A percentile compares a stretch with the other conserved stretches of the same genome.
phyloP scores from a whole-genome alignment of 163 green algal genomes.

The Prototheca stagnorum region DNA sequence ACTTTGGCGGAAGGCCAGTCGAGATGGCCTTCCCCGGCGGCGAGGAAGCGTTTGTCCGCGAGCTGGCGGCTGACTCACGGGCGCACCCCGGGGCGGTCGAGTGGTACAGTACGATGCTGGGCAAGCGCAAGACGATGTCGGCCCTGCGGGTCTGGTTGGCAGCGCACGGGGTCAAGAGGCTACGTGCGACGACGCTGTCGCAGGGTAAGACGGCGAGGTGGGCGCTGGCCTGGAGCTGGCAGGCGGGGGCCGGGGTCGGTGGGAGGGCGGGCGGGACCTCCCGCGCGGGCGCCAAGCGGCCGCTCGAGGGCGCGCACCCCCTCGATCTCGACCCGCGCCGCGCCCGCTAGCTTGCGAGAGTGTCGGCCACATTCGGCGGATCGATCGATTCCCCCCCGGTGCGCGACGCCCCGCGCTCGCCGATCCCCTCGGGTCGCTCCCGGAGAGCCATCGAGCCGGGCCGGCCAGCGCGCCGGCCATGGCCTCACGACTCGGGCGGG shows the following conservation, averaged over 20 bases:
- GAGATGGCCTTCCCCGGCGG: conserved; percentile 86
- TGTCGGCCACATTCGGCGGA: too few species aligned
- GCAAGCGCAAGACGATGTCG: conserved; percentile 65
- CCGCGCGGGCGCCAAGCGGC: too few species aligned
- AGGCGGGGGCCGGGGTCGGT: conserved; percentile 27
- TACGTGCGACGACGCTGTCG: conserved; percentile 54
- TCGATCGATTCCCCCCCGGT: too few species aligned
- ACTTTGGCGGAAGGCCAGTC: conserved; percentile 39
- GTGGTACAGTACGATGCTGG: conserved; percentile 72
- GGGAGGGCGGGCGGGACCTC: too few species aligned
- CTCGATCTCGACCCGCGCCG: too few species aligned
- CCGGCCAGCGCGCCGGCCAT: too few species aligned
- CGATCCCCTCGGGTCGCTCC: too few species aligned
- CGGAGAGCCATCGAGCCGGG: too few species aligned
- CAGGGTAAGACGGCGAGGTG: conserved; percentile 59
- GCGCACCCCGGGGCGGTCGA: conserved; percentile 27
- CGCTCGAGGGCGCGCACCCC: too few species aligned
- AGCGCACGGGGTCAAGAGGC: conserved; percentile 23
- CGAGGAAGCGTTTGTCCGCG: conserved; percentile 68
- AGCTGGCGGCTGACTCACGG: conserved; percentile 72
- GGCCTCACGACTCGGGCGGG: too few species aligned
- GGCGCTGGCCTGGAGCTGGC: conserved; percentile 68
- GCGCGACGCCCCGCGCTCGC: too few species aligned
- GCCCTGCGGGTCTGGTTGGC: conserved; percentile 34
- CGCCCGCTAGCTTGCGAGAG: too few species aligned